phyloP scores from a whole-genome alignment of 805 yeast genomes.

The Kluyveromyces aestuarii region DNA sequence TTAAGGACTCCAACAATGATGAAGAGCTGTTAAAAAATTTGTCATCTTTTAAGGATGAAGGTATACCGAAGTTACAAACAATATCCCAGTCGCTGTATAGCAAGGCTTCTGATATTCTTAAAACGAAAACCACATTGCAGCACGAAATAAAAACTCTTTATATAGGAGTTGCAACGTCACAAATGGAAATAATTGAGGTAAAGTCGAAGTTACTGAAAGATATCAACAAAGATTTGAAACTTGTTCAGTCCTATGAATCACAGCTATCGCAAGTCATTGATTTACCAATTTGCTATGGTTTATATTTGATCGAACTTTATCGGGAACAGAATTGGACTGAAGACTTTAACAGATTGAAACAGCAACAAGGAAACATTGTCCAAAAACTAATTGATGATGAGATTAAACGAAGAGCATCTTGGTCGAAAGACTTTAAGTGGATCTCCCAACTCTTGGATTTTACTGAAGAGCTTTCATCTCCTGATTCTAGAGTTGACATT shows the following conservation, averaged over 20 bases:
- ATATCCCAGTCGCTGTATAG: slow-evolving; percentile 21
- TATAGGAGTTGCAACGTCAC: slow-evolving; percentile 31
- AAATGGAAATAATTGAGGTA: slow-evolving; percentile 29
- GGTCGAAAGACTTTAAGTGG: slow-evolving; percentile 4
- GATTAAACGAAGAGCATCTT: slow-evolving; percentile 34
- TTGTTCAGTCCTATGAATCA: slow-evolving; percentile 16
- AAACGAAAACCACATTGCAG: slow-evolving; percentile 29
- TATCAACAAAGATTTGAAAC: slow-evolving; percentile 23
- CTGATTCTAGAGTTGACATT: neutral
- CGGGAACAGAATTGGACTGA: slow-evolving; percentile 47
- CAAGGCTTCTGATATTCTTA: slow-evolving; percentile 16
- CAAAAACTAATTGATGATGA: slow-evolving; percentile 31
- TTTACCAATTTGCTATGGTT: slow-evolving; percentile 62
- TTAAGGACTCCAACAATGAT: neutral
- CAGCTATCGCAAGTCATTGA: slow-evolving; percentile 41
- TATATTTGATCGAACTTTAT: slow-evolving; percentile 52
- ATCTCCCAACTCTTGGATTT: slow-evolving; percentile 5
- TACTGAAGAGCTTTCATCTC: neutral
- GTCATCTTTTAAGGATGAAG: slow-evolving; percentile 8
- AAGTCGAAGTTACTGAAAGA: slow-evolving; percentile 26
- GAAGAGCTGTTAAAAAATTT: slow-evolving; percentile 5
- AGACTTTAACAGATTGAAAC: slow-evolving; percentile 21
- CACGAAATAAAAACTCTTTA: slow-evolving; percentile 20
- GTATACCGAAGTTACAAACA: slow-evolving; percentile 14
- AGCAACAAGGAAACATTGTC: slow-evolving; percentile 25